These are phyloP conservation scores for Bisporella sp. DNA, from an alignment of 2,329 filamentous ascomycete genomes.

Conservation along the genomic window DNA sequence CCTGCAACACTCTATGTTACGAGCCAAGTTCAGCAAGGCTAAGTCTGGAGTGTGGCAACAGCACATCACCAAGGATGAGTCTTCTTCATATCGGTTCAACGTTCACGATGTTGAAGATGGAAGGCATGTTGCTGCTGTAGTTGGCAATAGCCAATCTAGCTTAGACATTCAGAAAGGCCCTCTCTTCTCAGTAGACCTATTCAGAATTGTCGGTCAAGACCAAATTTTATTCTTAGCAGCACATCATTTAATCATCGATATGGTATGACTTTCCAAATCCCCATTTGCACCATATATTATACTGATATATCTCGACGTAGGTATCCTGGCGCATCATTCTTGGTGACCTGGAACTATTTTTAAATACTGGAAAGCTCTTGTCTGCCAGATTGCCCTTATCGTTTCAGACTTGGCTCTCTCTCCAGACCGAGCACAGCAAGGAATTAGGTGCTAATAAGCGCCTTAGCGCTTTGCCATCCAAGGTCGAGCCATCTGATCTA, in stretches of 20 bases:
- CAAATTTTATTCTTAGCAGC: conserved; percentile 11
- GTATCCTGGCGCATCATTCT: conserved; percentile 30
- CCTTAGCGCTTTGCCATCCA: too few species aligned
- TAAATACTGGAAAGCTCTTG: conserved; percentile 5
- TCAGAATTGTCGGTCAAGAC: neutral
- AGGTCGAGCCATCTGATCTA: too few species aligned
- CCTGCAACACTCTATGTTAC: conserved; percentile 30
- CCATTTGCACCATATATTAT: neutral
- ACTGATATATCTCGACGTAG: neutral
- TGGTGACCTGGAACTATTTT: conserved; percentile 28
- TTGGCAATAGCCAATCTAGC: neutral
- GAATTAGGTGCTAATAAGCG: too few species aligned
- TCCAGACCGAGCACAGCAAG: too few species aligned
- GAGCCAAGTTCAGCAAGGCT: conserved; percentile 27
- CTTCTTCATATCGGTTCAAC: neutral
- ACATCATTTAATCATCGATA: conserved; percentile 22
- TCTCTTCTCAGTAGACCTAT: conserved; percentile 7
- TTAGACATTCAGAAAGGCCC: conserved; percentile 3
- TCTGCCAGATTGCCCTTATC: too few species aligned
- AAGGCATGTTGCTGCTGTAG: neutral
- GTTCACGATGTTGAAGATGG: neutral
- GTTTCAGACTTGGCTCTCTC: too few species aligned
- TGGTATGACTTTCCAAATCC: conserved; percentile 11
- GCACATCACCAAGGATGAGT: conserved; percentile 18
- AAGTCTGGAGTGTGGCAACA: conserved; percentile 26